phyloP scores from a whole-genome alignment of 495 filamentous ascomycete species.

The Neurospora sp. region DNA sequence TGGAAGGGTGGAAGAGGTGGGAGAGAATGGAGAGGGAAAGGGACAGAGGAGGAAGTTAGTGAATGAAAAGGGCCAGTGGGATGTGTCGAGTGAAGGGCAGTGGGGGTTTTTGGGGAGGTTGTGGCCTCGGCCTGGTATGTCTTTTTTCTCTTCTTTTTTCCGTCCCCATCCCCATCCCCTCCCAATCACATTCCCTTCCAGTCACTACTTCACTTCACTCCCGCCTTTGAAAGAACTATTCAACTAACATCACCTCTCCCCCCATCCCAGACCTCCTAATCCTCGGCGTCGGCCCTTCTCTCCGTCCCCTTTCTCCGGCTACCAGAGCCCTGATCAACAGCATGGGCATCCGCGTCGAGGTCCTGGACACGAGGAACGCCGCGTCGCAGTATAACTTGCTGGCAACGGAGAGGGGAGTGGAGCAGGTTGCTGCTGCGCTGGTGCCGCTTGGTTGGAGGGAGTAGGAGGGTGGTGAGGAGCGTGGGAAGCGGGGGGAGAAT shows the following conservation, averaged over 20 bases:
- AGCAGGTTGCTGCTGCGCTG: conserved; percentile 77
- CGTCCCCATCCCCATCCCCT: no score
- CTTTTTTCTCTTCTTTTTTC: neutral
- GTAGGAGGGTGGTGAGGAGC: no score
- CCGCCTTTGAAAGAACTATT: no score
- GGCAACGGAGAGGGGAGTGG: conserved; percentile 71
- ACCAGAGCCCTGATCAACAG: conserved; percentile 61
- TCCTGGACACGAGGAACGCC: conserved; percentile 89
- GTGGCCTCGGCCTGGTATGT: conserved; percentile 85
- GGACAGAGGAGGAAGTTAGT: conserved; percentile 36
- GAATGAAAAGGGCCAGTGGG: conserved; percentile 74
- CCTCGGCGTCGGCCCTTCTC: conserved; percentile 67
- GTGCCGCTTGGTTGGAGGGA: conserved; percentile 75
- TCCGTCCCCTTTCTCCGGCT: conserved; percentile 64
- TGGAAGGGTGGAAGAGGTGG: no score
- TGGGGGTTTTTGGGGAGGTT: conserved; percentile 71
- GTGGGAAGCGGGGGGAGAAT: no score
- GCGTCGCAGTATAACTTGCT: conserved; percentile 84
- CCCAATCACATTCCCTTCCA: no score
- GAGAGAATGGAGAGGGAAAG: neutral
- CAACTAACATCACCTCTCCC: no score
- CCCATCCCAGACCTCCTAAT: conserved; percentile 60
- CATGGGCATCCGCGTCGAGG: conserved; percentile 76
- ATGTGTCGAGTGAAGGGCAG: conserved; percentile 49
- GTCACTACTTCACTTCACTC: no score